Evolutionary conservation across 139 green algal species (phyloP), one percentile per base, ranked within the genome.

Genomic region (Chlorella ohadii): DNA sequence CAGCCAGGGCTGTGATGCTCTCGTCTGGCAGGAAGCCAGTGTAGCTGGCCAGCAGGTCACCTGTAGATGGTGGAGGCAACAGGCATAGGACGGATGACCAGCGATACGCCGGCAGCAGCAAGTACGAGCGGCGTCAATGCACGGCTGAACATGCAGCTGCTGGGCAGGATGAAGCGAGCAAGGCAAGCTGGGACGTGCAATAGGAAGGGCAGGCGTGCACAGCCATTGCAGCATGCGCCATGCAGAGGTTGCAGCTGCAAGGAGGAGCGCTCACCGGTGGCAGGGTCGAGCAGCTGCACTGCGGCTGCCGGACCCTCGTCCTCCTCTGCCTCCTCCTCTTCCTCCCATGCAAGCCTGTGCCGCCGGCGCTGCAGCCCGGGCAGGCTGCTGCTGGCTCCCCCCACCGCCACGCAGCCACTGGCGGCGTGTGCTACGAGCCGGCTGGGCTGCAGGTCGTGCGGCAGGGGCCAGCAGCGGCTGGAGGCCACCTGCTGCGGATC

Each of bases 391-490:
- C 51, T 59, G 15, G 51, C 11, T 59, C 51, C 80, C 2, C 33
- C 80, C 55, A 85, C 80, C 34, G 41, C 68, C 31, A 85, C 39
- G 4, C 36, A 20, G 27, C 68, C 55, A 34, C 66, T 79, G 55
- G 51, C 80, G 1, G 51, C 11, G 36, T 85, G 80, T 5, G 57
- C 56, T 0, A 71, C 70, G 13, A 85, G 38, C 23, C 70, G 55
- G 56, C 36, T 47, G 55, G 80, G 80, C 80, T 79, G 68, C 44
- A 85, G 68, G 22, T 36, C 36, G 23, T 72, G 80, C 17, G 68
- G 79, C 68, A 85, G 68, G 31, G 68, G 57, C 44, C 51, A 73
- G 55, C 36, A 34, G 44, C 70, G 80, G 36, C 25, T 44, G 68
- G 11, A 27, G 39, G 31, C 25, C 23, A 77, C 47, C 47, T 55